A percentile compares a stretch with the other conserved stretches of the same genome.
These are phyloP conservation scores for Trematosphaeria pertusa DNA, from an alignment of 2,329 filamentous ascomycete species.

Conservation along the genomic window DNA sequence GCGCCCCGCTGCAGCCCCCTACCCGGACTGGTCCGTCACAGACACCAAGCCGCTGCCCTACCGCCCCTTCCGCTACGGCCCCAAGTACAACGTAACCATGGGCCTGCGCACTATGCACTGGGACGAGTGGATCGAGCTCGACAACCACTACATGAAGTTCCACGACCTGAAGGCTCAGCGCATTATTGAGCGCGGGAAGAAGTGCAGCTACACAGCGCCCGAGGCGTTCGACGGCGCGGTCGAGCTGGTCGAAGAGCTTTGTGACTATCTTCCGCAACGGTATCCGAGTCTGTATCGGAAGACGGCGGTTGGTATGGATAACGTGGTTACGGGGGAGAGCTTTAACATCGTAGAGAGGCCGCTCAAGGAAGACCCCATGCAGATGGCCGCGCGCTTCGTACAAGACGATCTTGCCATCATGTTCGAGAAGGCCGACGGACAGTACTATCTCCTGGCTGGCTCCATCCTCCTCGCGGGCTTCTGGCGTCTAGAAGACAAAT, in stretches of 20 bases:
- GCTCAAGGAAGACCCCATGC: conserved; percentile 79
- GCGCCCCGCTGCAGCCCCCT: conserved; percentile 66
- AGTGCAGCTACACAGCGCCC: conserved; percentile 73
- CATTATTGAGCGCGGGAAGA: conserved; percentile 69
- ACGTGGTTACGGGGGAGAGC: conserved; percentile 72
- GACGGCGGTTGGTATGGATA: conserved; percentile 71
- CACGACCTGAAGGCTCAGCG: conserved; percentile 74
- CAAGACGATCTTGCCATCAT: conserved; percentile 88
- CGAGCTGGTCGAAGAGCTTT: conserved; percentile 78
- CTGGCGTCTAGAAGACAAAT: conserved; percentile 83
- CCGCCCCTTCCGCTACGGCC: conserved; percentile 78
- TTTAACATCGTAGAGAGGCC: conserved; percentile 72
- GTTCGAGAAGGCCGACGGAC: conserved; percentile 76
- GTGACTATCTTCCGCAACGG: conserved; percentile 72
- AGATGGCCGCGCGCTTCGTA: conserved; percentile 72
- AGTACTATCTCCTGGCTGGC: conserved; percentile 82
- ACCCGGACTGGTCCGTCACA: conserved; percentile 71
- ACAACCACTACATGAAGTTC: conserved; percentile 77
- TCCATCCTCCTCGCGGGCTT: conserved; percentile 80
- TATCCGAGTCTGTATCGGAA: conserved; percentile 75
- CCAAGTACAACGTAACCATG: conserved; percentile 79
- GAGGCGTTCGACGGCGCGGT: conserved; percentile 74
- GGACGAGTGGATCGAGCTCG: conserved; percentile 84
- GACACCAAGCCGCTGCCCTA: conserved; percentile 78
- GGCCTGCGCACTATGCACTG: conserved; percentile 73